Evolutionary conservation across 345 rosid species (phyloP), one percentile per base, ranked within the genome.

Genomic region (Erucastrum elatum): DNA sequence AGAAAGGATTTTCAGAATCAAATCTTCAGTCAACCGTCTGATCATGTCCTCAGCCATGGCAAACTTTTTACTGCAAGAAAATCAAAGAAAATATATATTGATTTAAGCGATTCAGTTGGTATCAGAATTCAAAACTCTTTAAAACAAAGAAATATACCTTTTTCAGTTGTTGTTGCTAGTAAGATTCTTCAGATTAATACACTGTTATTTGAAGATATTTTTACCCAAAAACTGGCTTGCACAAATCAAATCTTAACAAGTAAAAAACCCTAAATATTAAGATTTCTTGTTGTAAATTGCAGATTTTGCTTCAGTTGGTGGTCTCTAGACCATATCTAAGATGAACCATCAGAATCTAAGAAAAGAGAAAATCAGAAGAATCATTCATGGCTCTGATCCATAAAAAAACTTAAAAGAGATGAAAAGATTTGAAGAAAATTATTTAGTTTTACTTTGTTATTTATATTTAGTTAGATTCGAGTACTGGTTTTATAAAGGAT

Each of bases 1-100:
- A 72, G 67, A 62, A 1, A 71, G 11, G 41, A 71, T 71, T 3
- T 8, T 1, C 11, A 51, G 66, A 60, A 71, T 8, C 66, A 71
- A 58, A 35, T 16, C 8, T 8, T 60, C 11, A 60, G 25, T 15
- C 39, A 60, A 29, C 29, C 8, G 6, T 60, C 8, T 9, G 39
- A 72, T 72, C 27, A 7, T 59, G 35, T 59, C 66, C 15, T 71
- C 65, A 12, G 27, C 39, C 66, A 58, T 1, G 30, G 35, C 7
- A 53, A 21, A 12, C 7, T 51, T n/a, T 70, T 12, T 64, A 56
- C 63, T 59, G 30, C 25, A 3, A 13, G 35, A 70, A 30, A 10
- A n/a, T 51, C 56, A 34, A 58, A 12, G 21, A 15, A 39, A 37
- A 5, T 25, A 59, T 59, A 17, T 37, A 41, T 41, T 41, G 16